Percentiles rank a stretch among this genome's conserved stretches.
phyloP scores from a whole-genome alignment of 805 yeast species.

The Metschnikowia reukaufii region DNA sequence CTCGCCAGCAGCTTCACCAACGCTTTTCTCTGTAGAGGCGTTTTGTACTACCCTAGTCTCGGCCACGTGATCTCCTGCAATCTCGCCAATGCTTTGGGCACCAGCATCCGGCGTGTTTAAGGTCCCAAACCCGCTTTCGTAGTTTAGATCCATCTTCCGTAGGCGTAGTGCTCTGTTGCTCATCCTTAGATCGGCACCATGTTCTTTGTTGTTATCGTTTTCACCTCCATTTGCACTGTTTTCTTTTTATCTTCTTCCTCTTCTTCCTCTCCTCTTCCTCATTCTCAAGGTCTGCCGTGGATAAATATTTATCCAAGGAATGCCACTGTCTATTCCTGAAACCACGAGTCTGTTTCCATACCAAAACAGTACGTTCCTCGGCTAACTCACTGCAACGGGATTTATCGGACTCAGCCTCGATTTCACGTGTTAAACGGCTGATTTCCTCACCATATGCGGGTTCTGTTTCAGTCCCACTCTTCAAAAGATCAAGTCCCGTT shows the following conservation, averaged over 20 bases:
- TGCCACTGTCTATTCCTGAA: constrained; percentile 14
- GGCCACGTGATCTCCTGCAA: constrained; percentile 8
- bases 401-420: constrained; percentile 14
- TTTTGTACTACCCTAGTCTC: constrained; percentile 3
- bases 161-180: not conserved
- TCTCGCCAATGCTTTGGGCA: constrained; percentile 5
- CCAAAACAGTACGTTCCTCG: constrained; percentile 29
- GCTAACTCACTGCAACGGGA: constrained; percentile 14
- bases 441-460: constrained; percentile 3
- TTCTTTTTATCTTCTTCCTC: constrained; percentile 3
- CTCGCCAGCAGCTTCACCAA: constrained; percentile 8
- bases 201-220: no score
- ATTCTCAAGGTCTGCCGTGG: constrained; percentile 7
- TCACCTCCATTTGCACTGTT: not conserved
- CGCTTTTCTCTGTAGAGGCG: not conserved
- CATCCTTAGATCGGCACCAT: constrained; percentile 2
- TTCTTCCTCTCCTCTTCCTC: constrained; percentile 8
- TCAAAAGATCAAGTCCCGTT: constrained; percentile 33
- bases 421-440: constrained; percentile 11
- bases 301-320: constrained; percentile 3
- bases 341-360: constrained; percentile 34
- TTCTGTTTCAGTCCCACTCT: not conserved
- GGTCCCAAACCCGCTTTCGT: not conserved
- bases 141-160: no score
- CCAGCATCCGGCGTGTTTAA: constrained; percentile 1